Base-by-base conservation (phyloP, 2,329 filamentous ascomycete genomes). In the Penicillium corylophilum region DNA sequence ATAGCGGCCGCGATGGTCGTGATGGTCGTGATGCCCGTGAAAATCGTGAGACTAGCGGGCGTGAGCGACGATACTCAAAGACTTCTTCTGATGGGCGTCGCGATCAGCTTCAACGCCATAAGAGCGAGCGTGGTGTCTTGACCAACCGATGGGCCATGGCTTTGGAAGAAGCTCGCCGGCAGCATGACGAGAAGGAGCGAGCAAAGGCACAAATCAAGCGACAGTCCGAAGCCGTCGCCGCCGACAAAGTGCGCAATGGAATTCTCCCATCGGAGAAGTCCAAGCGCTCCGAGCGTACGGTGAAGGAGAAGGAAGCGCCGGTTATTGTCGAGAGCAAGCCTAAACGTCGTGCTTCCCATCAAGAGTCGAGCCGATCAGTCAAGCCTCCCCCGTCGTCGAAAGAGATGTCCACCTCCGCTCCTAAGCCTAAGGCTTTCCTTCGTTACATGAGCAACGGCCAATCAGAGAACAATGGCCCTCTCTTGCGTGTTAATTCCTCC, bases 371-470 rank as follows among this genome's bases (percentile, higher is more conserved):
- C 10, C 58, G 55, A 22, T 58, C 65, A 6, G 52, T 54, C 6
- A 63, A 59, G 26, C 52, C 53, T 20, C 53, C 60, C 16, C 62
- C 65, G 13, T 66, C 68, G 7, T 68, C 71, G 4, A 70, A 65
- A 51, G 54, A 60, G 23, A 46, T 50, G 5, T 51, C 64, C 6
- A 44, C 59, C 15, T 54, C 64, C 3, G 29, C 56, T 2, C 53
- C 63, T 12, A 53, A 53, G 10, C 57, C 57, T 10, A 62, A 52
- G 18, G 63, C 64, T 35, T 69, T 69, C 53, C 52, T 71, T 31
- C 64, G 67, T 24, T 74, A 69, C 48, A 69, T 75, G 61, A 68
- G 66, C 15, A 67, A 66, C 15, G 74, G 71, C n/a, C 65, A 73
- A 38, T 74, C 72, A 5, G 69, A 75, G 45, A 72, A 68, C 16